Percentiles rank a stretch among this genome's conserved stretches.
Conservation (phyloP, 1,139 yeast species). For the Arxiozyma bovina region DNA sequence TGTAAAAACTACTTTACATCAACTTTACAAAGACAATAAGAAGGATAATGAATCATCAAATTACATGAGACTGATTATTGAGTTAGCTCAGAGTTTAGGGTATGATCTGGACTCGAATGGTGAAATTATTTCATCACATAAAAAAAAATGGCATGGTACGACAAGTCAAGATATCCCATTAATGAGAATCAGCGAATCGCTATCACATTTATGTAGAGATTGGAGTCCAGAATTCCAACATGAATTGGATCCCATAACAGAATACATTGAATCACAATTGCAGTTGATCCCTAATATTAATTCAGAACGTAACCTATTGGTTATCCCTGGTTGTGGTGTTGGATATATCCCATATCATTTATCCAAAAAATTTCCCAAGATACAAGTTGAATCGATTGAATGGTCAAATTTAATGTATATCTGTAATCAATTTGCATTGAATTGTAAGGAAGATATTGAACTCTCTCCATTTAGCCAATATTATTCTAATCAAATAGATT, state of each 20-base stretch:
- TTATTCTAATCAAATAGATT: slow-evolving; percentile 55
- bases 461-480: slow-evolving; percentile 64
- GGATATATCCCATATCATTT: slow-evolving; percentile 64
- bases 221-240: slow-evolving; percentile 44
- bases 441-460: slow-evolving; percentile 11
- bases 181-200: slow-evolving; percentile 52
- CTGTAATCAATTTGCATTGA: slow-evolving; percentile 50
- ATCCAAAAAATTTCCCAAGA: slow-evolving; percentile 33
- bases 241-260: slow-evolving; percentile 47
- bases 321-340: slow-evolving; percentile 75
- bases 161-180: not conserved
- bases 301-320: slow-evolving; percentile 33
- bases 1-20: slow-evolving; percentile 35
- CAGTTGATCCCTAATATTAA: slow-evolving; percentile 9
- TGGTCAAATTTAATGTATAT: slow-evolving; percentile 62
- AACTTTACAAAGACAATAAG: slow-evolving; percentile 31
- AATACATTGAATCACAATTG: slow-evolving; percentile 36
- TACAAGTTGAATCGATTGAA: slow-evolving; percentile 60
- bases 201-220: slow-evolving; percentile 69
- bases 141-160: not conserved
- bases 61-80: not conserved
- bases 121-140: not conserved
- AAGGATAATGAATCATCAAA: not conserved
- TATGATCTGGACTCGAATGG: not conserved
- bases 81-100: not conserved